A percentile compares a stretch with the other conserved stretches of the same genome.
These are phyloP conservation scores for Malus asiatica DNA, from an alignment of 306 rosid genomes.

Conservation along the genomic window DNA sequence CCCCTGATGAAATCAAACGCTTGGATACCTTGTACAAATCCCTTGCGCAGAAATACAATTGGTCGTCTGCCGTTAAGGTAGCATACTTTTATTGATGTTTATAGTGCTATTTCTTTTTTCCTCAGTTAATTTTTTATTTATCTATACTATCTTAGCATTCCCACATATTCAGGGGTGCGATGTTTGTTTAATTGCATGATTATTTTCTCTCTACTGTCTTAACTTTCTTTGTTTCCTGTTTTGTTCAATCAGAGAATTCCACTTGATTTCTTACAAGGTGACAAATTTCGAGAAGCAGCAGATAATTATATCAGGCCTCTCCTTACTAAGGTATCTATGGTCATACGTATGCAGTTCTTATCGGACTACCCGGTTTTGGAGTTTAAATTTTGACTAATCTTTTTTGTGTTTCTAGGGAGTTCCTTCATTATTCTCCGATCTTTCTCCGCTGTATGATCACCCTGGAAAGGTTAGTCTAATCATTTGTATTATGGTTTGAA, in stretches of 20 bases:
- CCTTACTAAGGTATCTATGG: slow-evolving; percentile 62
- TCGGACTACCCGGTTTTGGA: slow-evolving; percentile 2
- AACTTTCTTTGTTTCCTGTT: neutral
- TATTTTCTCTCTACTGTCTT: neutral
- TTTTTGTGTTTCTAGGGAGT: slow-evolving; percentile 67
- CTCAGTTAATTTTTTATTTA: neutral
- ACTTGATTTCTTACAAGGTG: slow-evolving; percentile 91
- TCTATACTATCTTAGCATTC: neutral
- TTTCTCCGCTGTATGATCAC: slow-evolving; percentile 84
- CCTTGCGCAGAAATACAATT: slow-evolving; percentile 61
- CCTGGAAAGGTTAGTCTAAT: slow-evolving; percentile 72
- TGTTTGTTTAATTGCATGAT: neutral
- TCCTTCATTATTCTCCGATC: slow-evolving; percentile 93
- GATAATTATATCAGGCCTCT: slow-evolving; percentile 85
- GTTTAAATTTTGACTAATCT: slow-evolving; percentile 2
- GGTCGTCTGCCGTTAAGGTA: slow-evolving; percentile 98
- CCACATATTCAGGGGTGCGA: neutral
- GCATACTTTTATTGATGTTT: neutral
- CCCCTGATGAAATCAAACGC: slow-evolving; percentile 59
- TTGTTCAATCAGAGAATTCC: slow-evolving; percentile 75
- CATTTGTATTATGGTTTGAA: neutral
- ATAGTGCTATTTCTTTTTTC: neutral
- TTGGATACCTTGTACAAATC: slow-evolving; percentile 70
- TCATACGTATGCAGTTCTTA: slow-evolving; percentile 9
- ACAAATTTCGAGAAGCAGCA: slow-evolving; percentile 79